Conservation (phyloP, 202 grass and related monocot species). For the Digitaria exilis region DNA sequence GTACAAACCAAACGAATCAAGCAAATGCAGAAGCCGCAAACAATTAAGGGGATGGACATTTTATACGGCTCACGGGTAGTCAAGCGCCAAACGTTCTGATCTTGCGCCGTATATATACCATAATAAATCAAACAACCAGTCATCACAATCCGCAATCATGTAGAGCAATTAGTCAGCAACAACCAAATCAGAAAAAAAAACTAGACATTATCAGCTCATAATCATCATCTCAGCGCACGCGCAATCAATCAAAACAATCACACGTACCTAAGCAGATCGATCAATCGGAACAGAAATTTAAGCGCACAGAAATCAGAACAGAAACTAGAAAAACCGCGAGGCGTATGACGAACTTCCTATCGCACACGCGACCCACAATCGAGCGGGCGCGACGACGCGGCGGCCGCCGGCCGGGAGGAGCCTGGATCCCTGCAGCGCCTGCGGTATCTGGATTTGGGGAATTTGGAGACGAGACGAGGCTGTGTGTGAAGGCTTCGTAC, state of each 20-base stretch:
- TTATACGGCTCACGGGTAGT: not conserved
- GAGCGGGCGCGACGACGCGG: constrained; percentile 30
- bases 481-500: not conserved
- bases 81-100: not conserved
- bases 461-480: not conserved
- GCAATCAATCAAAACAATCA: constrained; percentile 20
- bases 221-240: not conserved
- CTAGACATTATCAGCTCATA: not conserved
- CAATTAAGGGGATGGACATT: not conserved
- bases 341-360: constrained; percentile 68
- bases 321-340: constrained; percentile 38
- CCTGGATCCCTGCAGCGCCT: constrained; percentile 19
- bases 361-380: constrained; percentile 41
- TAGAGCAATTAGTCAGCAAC: not conserved
- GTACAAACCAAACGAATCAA: not conserved
- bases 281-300: not conserved
- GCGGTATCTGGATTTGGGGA: constrained; percentile 9
- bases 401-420: not conserved
- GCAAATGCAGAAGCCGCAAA: not conserved
- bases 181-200: not conserved
- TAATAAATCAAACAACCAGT: not conserved
- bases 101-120: not conserved
- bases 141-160: not conserved
- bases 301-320: constrained; percentile 29
- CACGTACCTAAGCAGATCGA: constrained; percentile 34